These are phyloP conservation scores for Trichoderma orchidacearum DNA, from an alignment of 495 filamentous ascomycete species.

Conservation along the genomic window DNA sequence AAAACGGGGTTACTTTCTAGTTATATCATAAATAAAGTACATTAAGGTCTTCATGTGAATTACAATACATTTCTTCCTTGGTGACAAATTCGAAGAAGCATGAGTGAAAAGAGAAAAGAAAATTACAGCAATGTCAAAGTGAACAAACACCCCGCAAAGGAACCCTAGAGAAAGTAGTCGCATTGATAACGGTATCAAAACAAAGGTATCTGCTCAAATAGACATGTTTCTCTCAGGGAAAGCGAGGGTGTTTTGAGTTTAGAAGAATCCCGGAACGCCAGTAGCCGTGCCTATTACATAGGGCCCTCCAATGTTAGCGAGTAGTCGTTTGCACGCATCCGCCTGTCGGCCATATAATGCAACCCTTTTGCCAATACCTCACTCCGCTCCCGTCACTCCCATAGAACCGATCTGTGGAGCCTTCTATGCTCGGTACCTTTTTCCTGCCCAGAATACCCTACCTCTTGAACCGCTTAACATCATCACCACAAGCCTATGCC, in stretches of 20 bases:
- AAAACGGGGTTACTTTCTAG: not conserved
- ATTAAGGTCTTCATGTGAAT: not conserved
- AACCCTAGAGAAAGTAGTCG: not conserved
- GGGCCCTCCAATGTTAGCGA: not conserved
- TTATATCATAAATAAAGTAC: not conserved
- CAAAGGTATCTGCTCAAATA: not conserved
- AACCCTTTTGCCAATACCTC: not conserved
- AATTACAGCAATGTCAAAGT: not conserved
- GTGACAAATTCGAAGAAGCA: not conserved
- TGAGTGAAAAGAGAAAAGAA: not conserved
- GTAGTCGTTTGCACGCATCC: not conserved
- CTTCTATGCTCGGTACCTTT: not conserved
- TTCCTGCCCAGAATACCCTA: not conserved
- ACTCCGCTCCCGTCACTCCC: not conserved
- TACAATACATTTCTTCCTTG: not conserved
- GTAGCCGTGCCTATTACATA: not conserved
- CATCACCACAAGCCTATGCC: not conserved
- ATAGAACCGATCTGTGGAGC: not conserved
- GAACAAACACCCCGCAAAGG: not conserved
- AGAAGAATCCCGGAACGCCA: not conserved
- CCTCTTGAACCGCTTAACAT: not conserved
- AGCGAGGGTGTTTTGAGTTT: not conserved
- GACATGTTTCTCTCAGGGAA: not conserved
- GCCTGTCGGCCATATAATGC: not conserved
- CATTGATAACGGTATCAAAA: constrained; percentile 1